Base-by-base conservation (phyloP, 371 early-diverging fungal species). In the Mucor sp. region DNA sequence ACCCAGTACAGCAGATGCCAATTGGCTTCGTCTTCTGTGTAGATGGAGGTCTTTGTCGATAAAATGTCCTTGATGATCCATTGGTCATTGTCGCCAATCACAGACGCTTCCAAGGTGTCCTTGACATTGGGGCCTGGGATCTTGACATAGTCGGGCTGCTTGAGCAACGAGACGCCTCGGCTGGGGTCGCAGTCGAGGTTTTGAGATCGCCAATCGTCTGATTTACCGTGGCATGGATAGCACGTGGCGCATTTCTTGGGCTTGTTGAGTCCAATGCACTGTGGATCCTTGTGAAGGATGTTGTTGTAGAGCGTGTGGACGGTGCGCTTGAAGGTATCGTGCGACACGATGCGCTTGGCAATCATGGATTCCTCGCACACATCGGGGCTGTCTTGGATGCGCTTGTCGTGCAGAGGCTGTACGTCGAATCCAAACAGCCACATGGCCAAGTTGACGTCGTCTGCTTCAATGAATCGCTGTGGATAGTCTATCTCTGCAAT, bases 1-100 rank as follows among this genome's bases (percentile, higher is more conserved):
- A 87, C 86, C 89, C 89, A 89, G 58, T 89, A 87, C 25, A 89
- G 67, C 27, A 85, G 65, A 48, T 85, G 81, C 89, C 89, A 89
- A 21, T 84, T 76, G 17, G 83, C 84, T 7, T 83, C 78, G 25
- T 83, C 81, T 19, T 83, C 81, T 0, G 89, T 86, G 57, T 84
- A 89, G 58, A 85, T 67, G 7, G 87, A 86, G 21, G 85, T 84
- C 28, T 80, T 75, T 32, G 85, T 78, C 0, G 82, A 85, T 21
- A 89, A 55, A 7, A 89, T 48, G 19, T 82, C 84, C 0, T 82
- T 79, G 39, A 89, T 74, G 35, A 89, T 88, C 90, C 90, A 89
- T 27, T 82, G 83, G 53, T 86, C 87, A 39, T 84, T 84, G 5
- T 70, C 67, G 12, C 77, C 79, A 67, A 79, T 65, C 11, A 64